Evolutionary conservation across 2,329 filamentous ascomycete species (phyloP), one percentile per base, ranked within the genome.

Genomic region (Monosporascus sp.): DNA sequence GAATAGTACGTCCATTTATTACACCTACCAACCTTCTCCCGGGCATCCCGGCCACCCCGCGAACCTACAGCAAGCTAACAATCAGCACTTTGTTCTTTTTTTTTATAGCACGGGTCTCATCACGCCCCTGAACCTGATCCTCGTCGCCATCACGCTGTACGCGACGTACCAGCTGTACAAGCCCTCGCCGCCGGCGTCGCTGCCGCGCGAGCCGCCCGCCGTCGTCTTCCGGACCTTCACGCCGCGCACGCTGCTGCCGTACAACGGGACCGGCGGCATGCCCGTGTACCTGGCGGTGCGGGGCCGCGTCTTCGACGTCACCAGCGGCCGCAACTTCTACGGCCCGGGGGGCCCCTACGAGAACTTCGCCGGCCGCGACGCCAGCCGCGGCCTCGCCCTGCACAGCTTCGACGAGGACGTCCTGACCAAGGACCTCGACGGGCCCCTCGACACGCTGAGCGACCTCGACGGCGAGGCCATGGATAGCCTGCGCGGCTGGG

Each of bases 361-460:
- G 70, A 97, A 97, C 75, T 99, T 99, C 68, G 94, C 94, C 0
- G 94, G 94, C 0, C 79, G 92, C 40, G 94, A 99, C 72, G 94
- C 94, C 20, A 91, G 84, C 59, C 81, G 93, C 50, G 94, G 94
- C 1, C 75, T 99, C 55, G 93, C 94, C 1, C 89, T 84, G 70
- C 90, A 92, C 55, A 96, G 90, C 74, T 97, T 99, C 70, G 94
- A 97, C 68, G 84, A 89, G 77, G 88, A 92, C 7, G 96, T 97
- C 91, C 75, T 97, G 73, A 97, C 94, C 19, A 85, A 93, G 77
- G 88, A 97, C 70, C 74, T 97, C 52, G 84, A 94, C 53, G 93
- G 84, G 0, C 90, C 91, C 45, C 75, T 97, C 58, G 91, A 96
- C 68, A 83, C 79, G 51, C 77, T 96, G 44, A 78, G 83, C 50